These are phyloP conservation scores for Xylaria bambusicola DNA, from an alignment of 495 filamentous ascomycete genomes.

Conservation along the genomic window DNA sequence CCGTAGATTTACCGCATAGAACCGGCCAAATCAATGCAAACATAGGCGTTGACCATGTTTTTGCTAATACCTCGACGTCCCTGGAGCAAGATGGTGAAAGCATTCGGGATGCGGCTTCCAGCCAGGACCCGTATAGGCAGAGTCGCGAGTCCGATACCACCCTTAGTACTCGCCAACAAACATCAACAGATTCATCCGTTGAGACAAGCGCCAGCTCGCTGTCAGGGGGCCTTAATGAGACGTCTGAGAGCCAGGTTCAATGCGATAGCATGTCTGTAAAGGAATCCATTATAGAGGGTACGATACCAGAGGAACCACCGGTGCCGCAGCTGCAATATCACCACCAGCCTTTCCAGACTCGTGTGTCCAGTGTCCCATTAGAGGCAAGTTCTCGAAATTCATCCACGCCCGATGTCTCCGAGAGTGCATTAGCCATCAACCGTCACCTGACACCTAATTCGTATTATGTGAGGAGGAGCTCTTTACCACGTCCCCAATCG, in stretches of 20 bases:
- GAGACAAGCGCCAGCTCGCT: conserved; percentile 54
- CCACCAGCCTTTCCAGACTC: conserved; percentile 48
- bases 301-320: conserved; percentile 35
- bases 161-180: conserved; percentile 46
- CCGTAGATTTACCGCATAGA: conserved; percentile 34
- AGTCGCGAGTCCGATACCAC: conserved; percentile 52
- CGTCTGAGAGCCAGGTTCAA: conserved; percentile 40
- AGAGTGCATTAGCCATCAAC: conserved; percentile 46
- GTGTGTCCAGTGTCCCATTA: conserved; percentile 39
- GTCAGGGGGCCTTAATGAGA: conserved; percentile 46
- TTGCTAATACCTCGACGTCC: conserved; percentile 17
- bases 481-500: conserved; percentile 66
- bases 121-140: conserved; percentile 42
- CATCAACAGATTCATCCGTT: conserved; percentile 46
- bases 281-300: conserved; percentile 44
- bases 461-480: conserved; percentile 51
- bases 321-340: conserved; percentile 61
- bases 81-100: conserved; percentile 38
- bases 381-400: conserved; percentile 43
- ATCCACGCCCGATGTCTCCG: conserved; percentile 49
- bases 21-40: conserved; percentile 23
- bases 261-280: conserved; percentile 44
- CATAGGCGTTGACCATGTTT: conserved; percentile 17
- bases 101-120: conserved; percentile 32
- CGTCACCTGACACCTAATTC: conserved; percentile 60